Conservation (phyloP, 1,139 yeast species). For the Meyerozyma smithsonii region DNA sequence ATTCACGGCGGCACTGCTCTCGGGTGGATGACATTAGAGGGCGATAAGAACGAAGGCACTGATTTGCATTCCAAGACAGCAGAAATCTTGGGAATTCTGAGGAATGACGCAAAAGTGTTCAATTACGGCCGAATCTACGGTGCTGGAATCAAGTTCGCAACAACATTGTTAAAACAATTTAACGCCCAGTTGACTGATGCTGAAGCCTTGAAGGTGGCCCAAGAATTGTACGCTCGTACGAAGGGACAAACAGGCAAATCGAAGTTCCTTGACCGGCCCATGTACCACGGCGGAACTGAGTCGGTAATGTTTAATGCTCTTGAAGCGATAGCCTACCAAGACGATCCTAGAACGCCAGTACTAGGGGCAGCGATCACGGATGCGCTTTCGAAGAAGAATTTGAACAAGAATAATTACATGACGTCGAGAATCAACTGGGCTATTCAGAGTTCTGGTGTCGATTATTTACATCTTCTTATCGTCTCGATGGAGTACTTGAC, state of each 20-base stretch:
- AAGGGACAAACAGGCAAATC: slow-evolving; percentile 57
- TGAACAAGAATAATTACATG: slow-evolving; percentile 62
- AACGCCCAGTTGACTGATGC: slow-evolving; percentile 65
- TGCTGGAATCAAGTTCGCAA: slow-evolving; percentile 90
- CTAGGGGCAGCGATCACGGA: slow-evolving; percentile 91
- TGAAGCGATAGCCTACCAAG: slow-evolving; percentile 81
- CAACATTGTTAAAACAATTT: slow-evolving; percentile 74
- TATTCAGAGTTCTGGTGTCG: slow-evolving; percentile 97
- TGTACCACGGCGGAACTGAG: slow-evolving; percentile 92
- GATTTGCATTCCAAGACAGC: slow-evolving; percentile 97
- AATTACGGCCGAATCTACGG: slow-evolving; percentile 98
- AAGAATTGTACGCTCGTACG: slow-evolving; percentile 67
- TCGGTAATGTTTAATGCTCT: slow-evolving; percentile 84
- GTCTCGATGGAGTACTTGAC: slow-evolving; percentile 85
- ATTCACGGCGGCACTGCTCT: slow-evolving; percentile 94
- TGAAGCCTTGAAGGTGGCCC: slow-evolving; percentile 68
- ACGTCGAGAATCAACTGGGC: slow-evolving; percentile 97
- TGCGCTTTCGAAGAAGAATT: slow-evolving; percentile 65
- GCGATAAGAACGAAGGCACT: slow-evolving; percentile 84
- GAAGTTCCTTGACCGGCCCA: slow-evolving; percentile 24
- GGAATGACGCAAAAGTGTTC: slow-evolving; percentile 92
- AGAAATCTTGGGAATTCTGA: slow-evolving; percentile 75
- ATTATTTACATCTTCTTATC: slow-evolving; percentile 79
- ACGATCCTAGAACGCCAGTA: slow-evolving; percentile 85
- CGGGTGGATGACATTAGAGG: slow-evolving; percentile 99